Base-by-base conservation (phyloP, 108 stramenopile genomes). In the Mediolabrus comicus region DNA sequence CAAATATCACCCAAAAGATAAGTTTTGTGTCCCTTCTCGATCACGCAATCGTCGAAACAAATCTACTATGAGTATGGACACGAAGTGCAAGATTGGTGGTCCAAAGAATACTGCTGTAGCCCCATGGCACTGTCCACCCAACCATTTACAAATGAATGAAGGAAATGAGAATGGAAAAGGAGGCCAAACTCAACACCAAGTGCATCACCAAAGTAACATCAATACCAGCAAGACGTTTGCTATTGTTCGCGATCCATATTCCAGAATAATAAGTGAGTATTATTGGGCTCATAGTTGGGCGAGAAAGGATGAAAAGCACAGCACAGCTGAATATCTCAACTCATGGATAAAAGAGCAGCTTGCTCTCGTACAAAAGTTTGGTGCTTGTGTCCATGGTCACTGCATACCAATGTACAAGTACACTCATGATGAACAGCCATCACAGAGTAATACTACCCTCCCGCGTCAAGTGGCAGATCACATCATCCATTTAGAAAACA, bases 181-280 rank as follows among this genome's bases (percentile, higher is more conserved):
- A 46, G 24, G 27, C 22, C 17, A 65, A 49, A 53, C 72, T 0
- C n/a, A n/a, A n/a, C n/a, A n/a, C n/a, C n/a, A n/a, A n/a, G n/a
- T n/a, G n/a, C n/a, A n/a, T n/a, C n/a, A n/a, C n/a, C n/a, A n/a
- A n/a, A n/a, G n/a, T n/a, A n/a, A n/a, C n/a, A n/a, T n/a, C n/a
- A n/a, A n/a, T n/a, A n/a, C n/a, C n/a, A n/a, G n/a, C n/a, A 63
- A 63, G 30, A 55, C 53, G 9, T 67, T 67, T 55, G 53, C 65
- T 6, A 27, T 67, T 16, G 65, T 67, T 24, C 65, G 65, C 51
- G 54, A 67, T 28, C 65, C 65, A 16, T 67, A 67, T 24, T 14
- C n/a, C 28, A 24, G 52, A 4, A 39, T 39, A 51, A 24, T 67
- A 3, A 55, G 53, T n/a, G 65, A 67, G 14, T 67, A 67, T 14